Conservation (phyloP, 2,329 filamentous ascomycete species). For the Aspergillus fischeri region DNA sequence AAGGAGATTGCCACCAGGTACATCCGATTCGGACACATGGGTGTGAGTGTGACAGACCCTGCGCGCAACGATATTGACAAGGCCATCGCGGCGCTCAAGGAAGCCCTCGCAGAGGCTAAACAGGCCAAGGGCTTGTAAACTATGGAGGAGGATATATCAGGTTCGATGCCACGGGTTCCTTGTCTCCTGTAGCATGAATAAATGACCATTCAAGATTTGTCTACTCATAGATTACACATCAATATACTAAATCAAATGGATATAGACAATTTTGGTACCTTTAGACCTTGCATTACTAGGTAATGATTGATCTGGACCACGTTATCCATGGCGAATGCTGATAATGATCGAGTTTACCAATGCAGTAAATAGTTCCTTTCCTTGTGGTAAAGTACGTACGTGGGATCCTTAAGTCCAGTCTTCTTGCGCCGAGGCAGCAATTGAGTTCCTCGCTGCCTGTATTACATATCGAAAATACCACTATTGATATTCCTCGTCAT, state of each 20-base stretch:
- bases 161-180: background rate
- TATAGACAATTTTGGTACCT: background rate
- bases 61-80: slow-evolving; percentile 76
- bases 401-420: background rate
- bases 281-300: background rate
- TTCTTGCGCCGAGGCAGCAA: background rate
- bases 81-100: slow-evolving; percentile 73
- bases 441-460: background rate
- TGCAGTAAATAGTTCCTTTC: background rate
- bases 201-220: background rate
- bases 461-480: background rate
- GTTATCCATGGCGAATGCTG: background rate
- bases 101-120: slow-evolving; percentile 70
- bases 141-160: background rate
- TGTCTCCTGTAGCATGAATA: background rate
- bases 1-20: slow-evolving; percentile 93
- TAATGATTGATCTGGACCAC: too few species aligned
- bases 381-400: background rate
- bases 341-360: background rate
- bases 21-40: slow-evolving; percentile 96
- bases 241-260: background rate
- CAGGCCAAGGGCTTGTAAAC: slow-evolving; percentile 48
- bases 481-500: background rate
- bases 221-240: background rate
- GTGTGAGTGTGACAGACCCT: slow-evolving; percentile 81